Evolutionary conservation across 768 basidiomycete genomes (phyloP), one percentile per base, ranked within the genome.

Genomic region (Serendipita indica): DNA sequence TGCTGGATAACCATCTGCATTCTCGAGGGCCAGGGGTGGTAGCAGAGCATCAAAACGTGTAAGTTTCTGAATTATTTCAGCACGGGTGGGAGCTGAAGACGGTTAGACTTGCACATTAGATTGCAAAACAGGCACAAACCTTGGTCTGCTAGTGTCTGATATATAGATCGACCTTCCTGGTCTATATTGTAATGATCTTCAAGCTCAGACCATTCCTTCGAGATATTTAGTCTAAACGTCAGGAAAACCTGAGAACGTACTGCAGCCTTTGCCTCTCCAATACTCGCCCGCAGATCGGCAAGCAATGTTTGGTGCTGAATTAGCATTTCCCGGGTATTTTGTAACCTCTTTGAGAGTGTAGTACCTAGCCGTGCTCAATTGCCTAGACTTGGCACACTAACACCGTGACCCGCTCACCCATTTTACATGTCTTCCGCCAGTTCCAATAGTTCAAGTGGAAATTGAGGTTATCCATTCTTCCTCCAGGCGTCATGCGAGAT

Each of bases 361-460:
- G 41, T 18, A 3, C 41, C 41, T 43, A n/a, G n/a, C 35, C 27
- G 5, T 18, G 16, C 41, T 43, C 16, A 43, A 43, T 43, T n/a
- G n/a, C 16, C 6, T n/a, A 6, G n/a, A 4, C n/a, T 3, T 43
- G 27, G 3, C n/a, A n/a, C 16, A n/a, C 7, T n/a, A 43, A 43
- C 41, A 5, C 5, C 18, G 5, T n/a, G n/a, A 27, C 3, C 20
- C n/a, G 30, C 10, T 27, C n/a, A 54, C 49, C 49, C 49, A 54
- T 54, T 54, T 27, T 13, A 32, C 10, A 12, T 4, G 22, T 4
- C 22, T 54, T 54, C 6, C 14, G 22, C 49, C 10, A 18, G n/a
- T 54, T 54, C 49, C 49, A 54, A 30, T 54, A n/a, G 7, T 18
- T 54, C 7, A 54, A 54, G 30, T 54, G 49, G 7, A 54, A 27